Evolutionary conservation across 2,329 filamentous ascomycete species (phyloP), one percentile per base, ranked within the genome.

Genomic region (Hirsutella minnesotensis): DNA sequence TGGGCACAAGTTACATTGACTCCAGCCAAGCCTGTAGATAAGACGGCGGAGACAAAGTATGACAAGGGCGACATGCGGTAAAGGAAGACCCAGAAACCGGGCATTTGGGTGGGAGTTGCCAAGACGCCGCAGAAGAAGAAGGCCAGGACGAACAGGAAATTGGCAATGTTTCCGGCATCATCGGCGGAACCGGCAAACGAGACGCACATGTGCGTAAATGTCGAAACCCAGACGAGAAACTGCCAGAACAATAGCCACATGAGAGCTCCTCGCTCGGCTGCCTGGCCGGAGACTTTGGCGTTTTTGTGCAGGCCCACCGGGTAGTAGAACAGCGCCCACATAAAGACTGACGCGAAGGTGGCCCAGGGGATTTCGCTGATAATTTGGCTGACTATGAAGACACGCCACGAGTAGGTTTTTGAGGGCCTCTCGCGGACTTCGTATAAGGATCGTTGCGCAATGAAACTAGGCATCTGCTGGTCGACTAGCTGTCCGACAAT

Each of bases 41-140:
- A 27, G 10, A 90, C 76, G 33, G 79, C 81, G 24, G 73, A 70
- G 38, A 88, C 75, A 5, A 9, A 41, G 31, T 42, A 42, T 0
- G 27, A 10, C 5, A 42, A 78, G 0, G 83, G 82, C 0, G 76
- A 82, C 35, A 82, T 62, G 31, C 79, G 72, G 59, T 84, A 84
- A 74, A 83, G 79, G 64, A 79, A 83, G 51, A 78, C 77, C 83
- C 83, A 86, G 67, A 86, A 85, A 3, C 72, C 65, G 0, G 82
- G 81, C 36, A 86, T 69, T 1, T 64, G 59, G 0, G 58, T 52
- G 0, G 79, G 79, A 2, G 67, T 59, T 1, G 77, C 77, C 45
- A 87, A 66, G 21, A 87, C 77, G 46, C 61, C 66, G 49, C 77
- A 81, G 69, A 85, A 86, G 47, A 81, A 68, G 18, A 86, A 63